A percentile compares a stretch with the other conserved stretches of the same genome.
Evolutionary conservation across 176 grass and related monocot species (phyloP).

Genomic region (Cenchrus americanus): DNA sequence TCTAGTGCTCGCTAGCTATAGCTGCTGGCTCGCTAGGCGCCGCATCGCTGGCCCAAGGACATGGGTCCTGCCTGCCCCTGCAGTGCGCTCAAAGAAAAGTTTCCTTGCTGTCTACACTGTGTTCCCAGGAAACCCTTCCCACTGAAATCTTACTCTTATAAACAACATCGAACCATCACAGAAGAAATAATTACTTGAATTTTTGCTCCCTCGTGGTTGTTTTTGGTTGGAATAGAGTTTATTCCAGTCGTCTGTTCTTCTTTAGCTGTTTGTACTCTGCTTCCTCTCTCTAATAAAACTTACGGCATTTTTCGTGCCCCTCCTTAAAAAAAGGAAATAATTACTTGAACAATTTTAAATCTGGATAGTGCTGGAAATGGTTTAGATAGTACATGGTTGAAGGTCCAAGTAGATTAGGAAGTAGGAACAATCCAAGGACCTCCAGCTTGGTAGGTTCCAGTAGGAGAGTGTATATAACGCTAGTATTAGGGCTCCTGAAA

Average conservation of each 20-base stretch:
- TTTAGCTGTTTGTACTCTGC: no score
- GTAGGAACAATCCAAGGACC: constrained; percentile 11
- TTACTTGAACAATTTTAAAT: not conserved
- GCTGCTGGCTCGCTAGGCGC: not conserved
- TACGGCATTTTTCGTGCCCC: no score
- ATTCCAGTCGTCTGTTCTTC: no score
- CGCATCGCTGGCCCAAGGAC: constrained; percentile 27
- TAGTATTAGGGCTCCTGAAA: not conserved
- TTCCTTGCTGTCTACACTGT: not conserved
- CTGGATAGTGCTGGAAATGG: not conserved
- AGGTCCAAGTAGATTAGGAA: not conserved
- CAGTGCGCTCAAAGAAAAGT: constrained; percentile 10
- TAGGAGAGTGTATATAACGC: not conserved
- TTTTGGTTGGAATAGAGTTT: no score
- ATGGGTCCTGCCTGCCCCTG: constrained; percentile 24
- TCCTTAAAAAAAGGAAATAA: no score
- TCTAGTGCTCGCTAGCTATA: constrained; percentile 37
- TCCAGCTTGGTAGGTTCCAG: not conserved
- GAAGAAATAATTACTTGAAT: not conserved
- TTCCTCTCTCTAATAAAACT: no score
- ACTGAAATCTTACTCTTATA: not conserved
- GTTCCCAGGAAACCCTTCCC: constrained; percentile 10
- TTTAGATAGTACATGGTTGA: not conserved
- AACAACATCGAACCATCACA: not conserved
- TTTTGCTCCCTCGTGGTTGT: no score